Conservation (phyloP, 164 flowering plant species). For the Pachysandra terminalis region DNA sequence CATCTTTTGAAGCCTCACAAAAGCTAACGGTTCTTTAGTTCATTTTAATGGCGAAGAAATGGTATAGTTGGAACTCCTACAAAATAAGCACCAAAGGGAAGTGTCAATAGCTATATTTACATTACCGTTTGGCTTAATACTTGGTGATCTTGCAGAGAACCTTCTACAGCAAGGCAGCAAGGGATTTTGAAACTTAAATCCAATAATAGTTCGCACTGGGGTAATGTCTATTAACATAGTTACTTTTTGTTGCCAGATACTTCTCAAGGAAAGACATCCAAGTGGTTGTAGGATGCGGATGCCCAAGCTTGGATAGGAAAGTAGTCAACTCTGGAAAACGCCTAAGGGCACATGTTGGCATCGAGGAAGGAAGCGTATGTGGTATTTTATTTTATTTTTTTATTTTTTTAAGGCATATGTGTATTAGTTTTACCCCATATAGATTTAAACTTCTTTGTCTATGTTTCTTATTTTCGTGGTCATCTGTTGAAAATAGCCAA, state of each 20-base stretch:
- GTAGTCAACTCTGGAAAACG: slow-evolving; percentile 94
- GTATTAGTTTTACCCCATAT: not conserved
- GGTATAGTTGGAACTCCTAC: not conserved
- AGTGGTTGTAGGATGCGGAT: slow-evolving; percentile 58
- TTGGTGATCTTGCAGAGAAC: not conserved
- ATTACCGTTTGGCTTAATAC: not conserved
- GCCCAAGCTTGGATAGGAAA: slow-evolving; percentile 86
- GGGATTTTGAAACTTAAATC: no score
- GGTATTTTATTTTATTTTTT: no score
- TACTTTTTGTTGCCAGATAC: slow-evolving; percentile 37
- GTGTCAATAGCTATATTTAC: not conserved
- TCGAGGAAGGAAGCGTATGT: slow-evolving; percentile 80
- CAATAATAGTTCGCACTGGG: not conserved
- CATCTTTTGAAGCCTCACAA: no score
- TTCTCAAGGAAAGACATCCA: slow-evolving; percentile 64
- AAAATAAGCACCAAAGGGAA: not conserved
- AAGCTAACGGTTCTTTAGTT: no score
- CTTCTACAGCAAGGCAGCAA: not conserved
- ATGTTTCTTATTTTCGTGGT: not conserved
- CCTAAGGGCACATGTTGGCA: slow-evolving; percentile 64
- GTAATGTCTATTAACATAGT: not conserved
- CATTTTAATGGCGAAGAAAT: not conserved
- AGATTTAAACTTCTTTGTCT: not conserved
- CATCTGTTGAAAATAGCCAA: not conserved
- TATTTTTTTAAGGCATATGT: no score